Percentiles rank a stretch among this genome's conserved stretches.
These are phyloP conservation scores for Ophiognomonia clavigignenti-juglandacearum DNA, from an alignment of 2,329 filamentous ascomycete genomes.

Conservation along the genomic window DNA sequence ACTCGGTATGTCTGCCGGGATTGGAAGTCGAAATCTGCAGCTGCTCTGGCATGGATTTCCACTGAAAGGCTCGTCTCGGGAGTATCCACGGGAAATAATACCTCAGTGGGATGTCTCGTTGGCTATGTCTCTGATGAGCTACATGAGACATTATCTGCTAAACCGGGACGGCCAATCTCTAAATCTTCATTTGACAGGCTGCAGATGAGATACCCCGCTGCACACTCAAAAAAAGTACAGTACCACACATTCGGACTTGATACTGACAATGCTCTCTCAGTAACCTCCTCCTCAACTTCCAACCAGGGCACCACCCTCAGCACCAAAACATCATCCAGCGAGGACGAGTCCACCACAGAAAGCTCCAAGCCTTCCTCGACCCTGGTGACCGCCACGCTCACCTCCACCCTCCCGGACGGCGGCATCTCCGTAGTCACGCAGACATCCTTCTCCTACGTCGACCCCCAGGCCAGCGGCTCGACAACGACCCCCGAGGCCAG, in stretches of 20 bases:
- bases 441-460: slow-evolving; percentile 44
- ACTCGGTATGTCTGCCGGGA: slow-evolving; percentile 6
- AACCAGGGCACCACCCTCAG: slow-evolving; percentile 7
- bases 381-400: slow-evolving; percentile 32
- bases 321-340: slow-evolving; percentile 7
- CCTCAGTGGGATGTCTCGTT: too few species aligned
- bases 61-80: too few species aligned
- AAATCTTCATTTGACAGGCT: too few species aligned
- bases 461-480: slow-evolving; percentile 25
- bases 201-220: too few species aligned
- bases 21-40: background rate
- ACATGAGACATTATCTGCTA: too few species aligned
- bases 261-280: too few species aligned
- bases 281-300: background rate
- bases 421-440: slow-evolving; percentile 40
- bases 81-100: too few species aligned
- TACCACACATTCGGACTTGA: too few species aligned
- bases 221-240: too few species aligned
- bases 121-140: too few species aligned
- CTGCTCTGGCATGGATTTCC: too few species aligned
- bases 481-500: slow-evolving; percentile 29
- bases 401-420: slow-evolving; percentile 41
- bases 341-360: slow-evolving; percentile 6
- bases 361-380: slow-evolving; percentile 28
- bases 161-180: too few species aligned